These are phyloP conservation scores for Begonia peltatifolia DNA, from an alignment of 306 rosid species.

Conservation along the genomic window DNA sequence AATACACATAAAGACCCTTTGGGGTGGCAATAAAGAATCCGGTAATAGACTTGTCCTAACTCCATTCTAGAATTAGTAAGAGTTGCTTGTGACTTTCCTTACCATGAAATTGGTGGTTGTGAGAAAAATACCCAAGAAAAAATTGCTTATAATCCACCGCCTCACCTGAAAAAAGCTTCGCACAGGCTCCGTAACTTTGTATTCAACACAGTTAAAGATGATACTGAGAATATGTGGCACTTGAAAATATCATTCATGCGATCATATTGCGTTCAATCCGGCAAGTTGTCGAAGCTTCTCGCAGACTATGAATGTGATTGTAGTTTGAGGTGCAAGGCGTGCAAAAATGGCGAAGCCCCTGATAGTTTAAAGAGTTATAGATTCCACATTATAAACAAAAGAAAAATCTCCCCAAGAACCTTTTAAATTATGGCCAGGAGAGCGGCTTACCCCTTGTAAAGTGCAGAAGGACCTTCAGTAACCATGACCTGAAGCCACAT, in stretches of 20 bases:
- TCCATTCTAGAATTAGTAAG: no score
- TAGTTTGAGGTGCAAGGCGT: slow-evolving; percentile 92
- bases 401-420: background rate
- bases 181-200: no score
- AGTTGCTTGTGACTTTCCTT: no score
- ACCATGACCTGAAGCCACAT: slow-evolving; percentile 51
- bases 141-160: no score
- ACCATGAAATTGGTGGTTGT: no score
- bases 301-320: slow-evolving; percentile 63
- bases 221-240: no score
- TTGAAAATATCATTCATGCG: background rate
- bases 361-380: slow-evolving; percentile 10
- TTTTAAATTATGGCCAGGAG: background rate
- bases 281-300: slow-evolving; percentile 77
- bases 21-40: no score
- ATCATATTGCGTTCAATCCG: slow-evolving; percentile 66
- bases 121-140: no score
- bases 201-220: no score
- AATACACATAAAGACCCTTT: no score
- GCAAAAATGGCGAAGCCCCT: slow-evolving; percentile 84
- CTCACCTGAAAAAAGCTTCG: no score
- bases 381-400: background rate
- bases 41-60: no score
- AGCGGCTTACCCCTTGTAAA: slow-evolving; percentile 81
- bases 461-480: slow-evolving; percentile 79